Percentiles rank a stretch among this genome's conserved stretches.
Conservation (phyloP, 495 filamentous ascomycete genomes). For the Pseudomonodictys pantanalensis region DNA sequence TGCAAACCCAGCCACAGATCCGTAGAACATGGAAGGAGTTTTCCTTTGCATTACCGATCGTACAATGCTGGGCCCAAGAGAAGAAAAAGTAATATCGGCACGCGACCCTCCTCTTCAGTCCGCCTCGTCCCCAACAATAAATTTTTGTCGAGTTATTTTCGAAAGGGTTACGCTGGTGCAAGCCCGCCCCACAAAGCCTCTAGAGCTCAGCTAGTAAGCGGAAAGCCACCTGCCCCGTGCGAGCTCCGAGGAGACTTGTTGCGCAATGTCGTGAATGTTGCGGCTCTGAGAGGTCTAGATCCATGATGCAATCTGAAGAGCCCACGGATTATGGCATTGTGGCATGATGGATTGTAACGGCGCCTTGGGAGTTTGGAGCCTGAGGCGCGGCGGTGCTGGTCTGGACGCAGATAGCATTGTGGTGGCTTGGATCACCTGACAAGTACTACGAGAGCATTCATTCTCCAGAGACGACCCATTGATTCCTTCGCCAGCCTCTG, state of each 20-base stretch:
- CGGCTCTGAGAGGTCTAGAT: not conserved
- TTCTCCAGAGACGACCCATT: conserved; percentile 27
- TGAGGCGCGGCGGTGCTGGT: too few relatives aligned
- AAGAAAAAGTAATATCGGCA: not conserved
- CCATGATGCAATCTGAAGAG: not conserved
- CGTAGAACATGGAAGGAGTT: too few relatives aligned
- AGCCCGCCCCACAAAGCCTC: too few relatives aligned
- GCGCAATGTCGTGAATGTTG: not conserved
- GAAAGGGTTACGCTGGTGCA: not conserved
- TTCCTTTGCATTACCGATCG: not conserved
- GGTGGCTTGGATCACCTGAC: not conserved
- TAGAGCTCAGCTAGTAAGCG: conserved; percentile 20
- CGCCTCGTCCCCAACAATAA: not conserved
- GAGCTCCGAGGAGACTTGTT: not conserved
- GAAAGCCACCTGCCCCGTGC: conserved; percentile 18
- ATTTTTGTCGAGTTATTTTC: not conserved
- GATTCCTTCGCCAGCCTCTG: conserved; percentile 27
- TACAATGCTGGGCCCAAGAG: not conserved
- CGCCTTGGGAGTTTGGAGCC: too few relatives aligned
- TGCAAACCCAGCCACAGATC: not conserved
- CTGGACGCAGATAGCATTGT: not conserved
- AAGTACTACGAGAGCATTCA: not conserved
- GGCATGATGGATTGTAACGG: not conserved
- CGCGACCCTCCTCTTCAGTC: conserved; percentile 1
- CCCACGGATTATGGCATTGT: not conserved